These are phyloP conservation scores for Ophiostoma montium DNA, from an alignment of 2,329 filamentous ascomycete species.

Conservation along the genomic window DNA sequence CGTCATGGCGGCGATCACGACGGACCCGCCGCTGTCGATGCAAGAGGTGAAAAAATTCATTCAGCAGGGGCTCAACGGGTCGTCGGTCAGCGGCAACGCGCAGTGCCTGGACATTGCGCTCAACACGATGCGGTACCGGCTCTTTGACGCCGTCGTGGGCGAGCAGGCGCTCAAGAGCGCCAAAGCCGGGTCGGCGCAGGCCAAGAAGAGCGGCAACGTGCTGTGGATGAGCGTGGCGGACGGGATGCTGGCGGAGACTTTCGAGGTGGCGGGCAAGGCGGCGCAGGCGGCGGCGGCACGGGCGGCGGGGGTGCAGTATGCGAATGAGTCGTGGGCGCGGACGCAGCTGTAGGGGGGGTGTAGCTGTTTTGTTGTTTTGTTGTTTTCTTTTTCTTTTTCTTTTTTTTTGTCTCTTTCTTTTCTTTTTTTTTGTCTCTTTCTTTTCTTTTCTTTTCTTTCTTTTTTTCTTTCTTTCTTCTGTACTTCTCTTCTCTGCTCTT, in stretches of 20 bases:
- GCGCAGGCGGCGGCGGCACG: conserved; percentile 27
- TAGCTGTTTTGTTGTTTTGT: neutral
- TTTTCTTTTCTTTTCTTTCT: neutral
- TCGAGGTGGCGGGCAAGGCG: conserved; percentile 50
- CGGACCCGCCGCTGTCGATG: conserved; percentile 49
- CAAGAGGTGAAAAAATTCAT: conserved; percentile 69
- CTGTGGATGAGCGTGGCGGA: conserved; percentile 72
- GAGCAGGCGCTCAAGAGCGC: conserved; percentile 68
- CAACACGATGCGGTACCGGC: conserved; percentile 68
- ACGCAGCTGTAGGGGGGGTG: conserved; percentile 9
- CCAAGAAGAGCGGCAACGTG: conserved; percentile 53
- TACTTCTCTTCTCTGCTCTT: neutral
- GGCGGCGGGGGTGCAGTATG: conserved; percentile 28
- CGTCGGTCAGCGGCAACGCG: conserved; percentile 56
- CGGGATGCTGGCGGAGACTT: conserved; percentile 61
- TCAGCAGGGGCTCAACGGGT: conserved; percentile 54
- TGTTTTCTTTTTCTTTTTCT: neutral
- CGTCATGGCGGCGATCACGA: conserved; percentile 52
- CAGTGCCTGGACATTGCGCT: conserved; percentile 74
- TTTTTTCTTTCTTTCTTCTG: neutral
- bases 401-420: neutral
- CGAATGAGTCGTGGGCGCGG: conserved; percentile 27
- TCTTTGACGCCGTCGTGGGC: conserved; percentile 72
- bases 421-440: neutral
- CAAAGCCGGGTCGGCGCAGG: conserved; percentile 52